These are phyloP conservation scores for Sarcomyxa edulis DNA, from an alignment of 768 basidiomycete species.

Conservation along the genomic window DNA sequence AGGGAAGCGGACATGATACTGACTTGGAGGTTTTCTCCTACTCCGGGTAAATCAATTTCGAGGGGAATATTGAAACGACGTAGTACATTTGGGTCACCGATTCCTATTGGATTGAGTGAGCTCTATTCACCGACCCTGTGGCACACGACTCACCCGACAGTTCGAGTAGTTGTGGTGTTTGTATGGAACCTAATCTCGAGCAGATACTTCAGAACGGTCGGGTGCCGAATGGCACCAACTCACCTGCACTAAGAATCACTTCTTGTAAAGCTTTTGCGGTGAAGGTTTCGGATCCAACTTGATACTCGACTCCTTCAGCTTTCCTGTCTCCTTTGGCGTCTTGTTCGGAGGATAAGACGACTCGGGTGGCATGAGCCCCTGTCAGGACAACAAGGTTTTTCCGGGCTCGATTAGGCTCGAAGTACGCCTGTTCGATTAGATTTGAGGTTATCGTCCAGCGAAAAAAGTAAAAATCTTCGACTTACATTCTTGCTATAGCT, in stretches of 20 bases:
- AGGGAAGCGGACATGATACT: too few species aligned
- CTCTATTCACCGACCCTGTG: conserved; percentile 4
- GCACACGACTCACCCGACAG: conserved; percentile 13
- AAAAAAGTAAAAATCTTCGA: too few species aligned
- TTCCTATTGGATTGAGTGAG: conserved; percentile 22
- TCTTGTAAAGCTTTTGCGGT: conserved; percentile 11
- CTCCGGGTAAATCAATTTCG: conserved; percentile 31
- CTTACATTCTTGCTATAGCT: too few species aligned
- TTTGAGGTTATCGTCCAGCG: too few species aligned
- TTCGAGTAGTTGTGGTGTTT: conserved; percentile 19
- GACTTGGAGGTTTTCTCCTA: conserved; percentile 39
- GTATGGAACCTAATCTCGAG: too few species aligned
- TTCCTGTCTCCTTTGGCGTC: background rate
- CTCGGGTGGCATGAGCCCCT: conserved; percentile 4
- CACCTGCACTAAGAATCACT: conserved; percentile 19
- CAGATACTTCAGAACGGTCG: too few species aligned
- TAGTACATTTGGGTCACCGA: conserved; percentile 27
- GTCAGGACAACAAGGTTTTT: conserved; percentile 1
- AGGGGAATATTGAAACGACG: conserved; percentile 20
- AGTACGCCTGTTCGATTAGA: too few species aligned
- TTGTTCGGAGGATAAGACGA: background rate
- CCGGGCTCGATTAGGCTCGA: conserved; percentile 1
- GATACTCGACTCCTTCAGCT: conserved; percentile 11
- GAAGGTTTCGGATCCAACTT: conserved; percentile 5
- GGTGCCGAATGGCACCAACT: too few species aligned